Base-by-base conservation (phyloP, 2,329 filamentous ascomycete species). In the Fusarium musae region DNA sequence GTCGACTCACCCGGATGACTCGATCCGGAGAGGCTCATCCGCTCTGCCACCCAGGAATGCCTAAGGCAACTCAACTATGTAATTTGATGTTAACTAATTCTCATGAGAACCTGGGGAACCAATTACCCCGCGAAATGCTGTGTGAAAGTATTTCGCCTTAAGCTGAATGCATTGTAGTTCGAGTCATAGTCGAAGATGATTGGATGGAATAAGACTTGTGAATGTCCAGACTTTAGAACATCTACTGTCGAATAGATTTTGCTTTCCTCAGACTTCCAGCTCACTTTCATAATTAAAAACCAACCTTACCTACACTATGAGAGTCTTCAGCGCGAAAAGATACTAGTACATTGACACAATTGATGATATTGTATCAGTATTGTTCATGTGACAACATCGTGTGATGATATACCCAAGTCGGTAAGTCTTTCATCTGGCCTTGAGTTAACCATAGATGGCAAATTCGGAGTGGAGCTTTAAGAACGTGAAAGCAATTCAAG, bases 111-210 rank as follows among this genome's bases (percentile, higher is more conserved):
- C 58, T 63, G 58, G 53, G 61, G 66, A 44, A 52, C 42, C 49
- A 39, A 63, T 42, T 71, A 72, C 71, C 71, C 71, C 70, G 46
- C 70, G 63, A 57, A 68, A 71, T 54, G 32, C 34, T 23, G 16
- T 39, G 54, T 16, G 52, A 53, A 43, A 37, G 26, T 39, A 50
- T 52, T 58, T 30, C 17, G 21, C 49, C 26, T 70, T 46, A 34
- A 44, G 13, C 60, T 53, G 12, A 40, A 46, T 37, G 42, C 37
- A 60, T 34, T 46, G 44, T 53, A 56, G 43, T 30, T 59, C 56
- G 10, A 26, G 23, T 30, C 23, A 37, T 59, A 47, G 40, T 43
- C 21, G 9, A 46, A n/a, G 32, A 37, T 64, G 62, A 72, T 74
- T 71, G 70, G 70, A 12, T 36, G 32, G 28, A 30, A 34, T 6